These are phyloP conservation scores for Pleurotus citrinopileatus DNA, from an alignment of 768 basidiomycete genomes.

Conservation along the genomic window DNA sequence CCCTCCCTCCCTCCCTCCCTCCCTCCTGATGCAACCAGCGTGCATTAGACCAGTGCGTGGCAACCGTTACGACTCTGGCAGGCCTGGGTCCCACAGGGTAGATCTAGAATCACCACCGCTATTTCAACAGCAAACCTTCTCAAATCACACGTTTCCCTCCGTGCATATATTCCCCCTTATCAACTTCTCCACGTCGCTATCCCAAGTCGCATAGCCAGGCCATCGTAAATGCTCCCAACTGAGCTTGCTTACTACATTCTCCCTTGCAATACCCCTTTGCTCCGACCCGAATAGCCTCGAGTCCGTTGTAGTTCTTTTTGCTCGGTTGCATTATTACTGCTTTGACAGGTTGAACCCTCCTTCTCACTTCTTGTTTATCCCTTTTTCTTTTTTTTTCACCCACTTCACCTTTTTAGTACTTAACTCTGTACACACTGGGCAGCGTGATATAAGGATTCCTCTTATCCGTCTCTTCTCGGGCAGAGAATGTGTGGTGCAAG, in stretches of 20 bases:
- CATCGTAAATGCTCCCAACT: not conserved
- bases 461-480: not conserved
- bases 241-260: not conserved
- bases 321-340: slow-evolving; percentile 10
- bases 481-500: no score
- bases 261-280: no score
- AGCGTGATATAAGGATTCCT: slow-evolving; percentile 7
- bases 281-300: no score
- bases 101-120: slow-evolving; percentile 8
- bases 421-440: slow-evolving; percentile 6
- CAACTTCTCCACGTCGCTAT: slow-evolving; percentile 7
- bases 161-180: not conserved
- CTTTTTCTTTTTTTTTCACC: not conserved
- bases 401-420: slow-evolving; percentile 1
- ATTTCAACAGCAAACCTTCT: not conserved
- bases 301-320: slow-evolving; percentile 1
- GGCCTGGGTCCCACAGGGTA: slow-evolving; percentile 1
- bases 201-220: slow-evolving; percentile 2
- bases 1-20: not conserved
- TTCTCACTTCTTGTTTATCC: slow-evolving; percentile 7
- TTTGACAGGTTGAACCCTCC: slow-evolving; percentile 9
- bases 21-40: slow-evolving; percentile 3
- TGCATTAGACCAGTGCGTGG: slow-evolving; percentile 1
- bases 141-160: not conserved
- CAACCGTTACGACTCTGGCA: slow-evolving; percentile 6